Conservation (phyloP, 2,329 filamentous ascomycete genomes). For the Trichophyton simii region DNA sequence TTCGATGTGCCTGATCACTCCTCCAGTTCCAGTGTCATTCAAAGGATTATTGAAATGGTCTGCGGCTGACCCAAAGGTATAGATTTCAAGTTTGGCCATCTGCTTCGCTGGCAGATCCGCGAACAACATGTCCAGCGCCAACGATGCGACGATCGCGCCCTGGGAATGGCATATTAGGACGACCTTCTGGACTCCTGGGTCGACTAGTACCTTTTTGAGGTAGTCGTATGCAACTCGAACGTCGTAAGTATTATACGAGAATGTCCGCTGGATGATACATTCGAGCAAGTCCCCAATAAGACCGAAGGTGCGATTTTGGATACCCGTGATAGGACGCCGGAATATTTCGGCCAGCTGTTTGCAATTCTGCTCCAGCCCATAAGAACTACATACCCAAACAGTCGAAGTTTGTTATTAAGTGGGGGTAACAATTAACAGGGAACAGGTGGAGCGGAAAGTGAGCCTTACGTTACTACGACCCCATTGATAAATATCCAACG, state of each 20-base stretch:
- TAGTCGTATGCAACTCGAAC: conserved; percentile 46
- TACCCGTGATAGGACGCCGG: conserved; percentile 54
- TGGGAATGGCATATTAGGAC: conserved; percentile 66
- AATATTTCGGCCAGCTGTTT: conserved; percentile 61
- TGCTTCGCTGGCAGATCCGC: conserved; percentile 56
- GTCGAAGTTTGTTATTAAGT: neutral
- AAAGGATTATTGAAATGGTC: conserved; percentile 74
- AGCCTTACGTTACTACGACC: conserved; percentile 12
- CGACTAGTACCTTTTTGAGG: conserved; percentile 52
- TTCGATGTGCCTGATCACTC: conserved; percentile 57
- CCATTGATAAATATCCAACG: conserved; percentile 15
- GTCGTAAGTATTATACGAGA: conserved; percentile 58
- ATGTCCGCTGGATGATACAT: conserved; percentile 63
- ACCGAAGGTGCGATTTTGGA: conserved; percentile 64
- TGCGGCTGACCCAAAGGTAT: conserved; percentile 64
- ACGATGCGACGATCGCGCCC: conserved; percentile 59
- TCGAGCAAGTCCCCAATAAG: conserved; percentile 66
- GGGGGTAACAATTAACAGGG: neutral
- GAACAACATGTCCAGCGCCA: conserved; percentile 65
- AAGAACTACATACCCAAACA: conserved; percentile 25
- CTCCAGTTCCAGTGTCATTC: neutral
- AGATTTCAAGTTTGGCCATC: conserved; percentile 57
- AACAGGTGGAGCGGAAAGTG: neutral
- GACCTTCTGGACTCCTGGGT: conserved; percentile 52
- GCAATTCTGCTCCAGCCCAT: conserved; percentile 59